Evolutionary conservation across 805 yeast genomes (phyloP).

Genomic region (Zygosaccharomyces rouxii): DNA sequence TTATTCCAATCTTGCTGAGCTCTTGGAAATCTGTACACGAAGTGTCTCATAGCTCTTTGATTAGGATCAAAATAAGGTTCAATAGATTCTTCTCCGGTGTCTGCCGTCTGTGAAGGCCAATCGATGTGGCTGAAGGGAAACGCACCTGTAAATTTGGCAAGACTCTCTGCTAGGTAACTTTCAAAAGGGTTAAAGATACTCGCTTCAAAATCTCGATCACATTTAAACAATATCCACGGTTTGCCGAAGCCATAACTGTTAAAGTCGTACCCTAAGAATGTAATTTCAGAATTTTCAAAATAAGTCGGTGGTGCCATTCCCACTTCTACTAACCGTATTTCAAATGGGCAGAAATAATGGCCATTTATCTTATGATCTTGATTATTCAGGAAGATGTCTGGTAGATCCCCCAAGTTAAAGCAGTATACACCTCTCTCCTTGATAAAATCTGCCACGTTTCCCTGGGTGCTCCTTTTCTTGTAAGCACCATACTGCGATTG

Average conservation of each 20-base stretch:
- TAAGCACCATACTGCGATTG: slow-evolving; percentile 12
- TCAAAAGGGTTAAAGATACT: slow-evolving; percentile 16
- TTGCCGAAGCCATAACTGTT: slow-evolving; percentile 8
- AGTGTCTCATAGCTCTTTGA: slow-evolving; percentile 10
- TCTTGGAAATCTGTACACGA: slow-evolving; percentile 13
- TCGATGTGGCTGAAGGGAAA: slow-evolving; percentile 4
- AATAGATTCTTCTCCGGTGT: not conserved
- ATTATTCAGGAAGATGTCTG: slow-evolving; percentile 6
- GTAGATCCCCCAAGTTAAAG: slow-evolving; percentile 18
- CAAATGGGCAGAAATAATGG: slow-evolving; percentile 22
- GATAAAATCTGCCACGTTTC: slow-evolving; percentile 20
- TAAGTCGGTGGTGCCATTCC: slow-evolving; percentile 25
- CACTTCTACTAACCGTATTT: slow-evolving; percentile 17
- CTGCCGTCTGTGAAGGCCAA: not conserved
- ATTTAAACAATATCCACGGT: slow-evolving; percentile 20
- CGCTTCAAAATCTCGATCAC: slow-evolving; percentile 7
- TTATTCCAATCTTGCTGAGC: slow-evolving; percentile 8
- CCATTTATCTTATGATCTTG: slow-evolving; percentile 5
- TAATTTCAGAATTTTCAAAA: slow-evolving; percentile 26
- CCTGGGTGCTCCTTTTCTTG: slow-evolving; percentile 13
- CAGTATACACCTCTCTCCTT: slow-evolving; percentile 23
- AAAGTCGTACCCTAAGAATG: slow-evolving; percentile 25
- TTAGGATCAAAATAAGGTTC: slow-evolving; percentile 6
- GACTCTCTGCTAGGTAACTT: slow-evolving; percentile 6
- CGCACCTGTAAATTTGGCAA: slow-evolving; percentile 10